phyloP scores from a whole-genome alignment of 768 basidiomycete species.

The Chlorophyllum brunneum region DNA sequence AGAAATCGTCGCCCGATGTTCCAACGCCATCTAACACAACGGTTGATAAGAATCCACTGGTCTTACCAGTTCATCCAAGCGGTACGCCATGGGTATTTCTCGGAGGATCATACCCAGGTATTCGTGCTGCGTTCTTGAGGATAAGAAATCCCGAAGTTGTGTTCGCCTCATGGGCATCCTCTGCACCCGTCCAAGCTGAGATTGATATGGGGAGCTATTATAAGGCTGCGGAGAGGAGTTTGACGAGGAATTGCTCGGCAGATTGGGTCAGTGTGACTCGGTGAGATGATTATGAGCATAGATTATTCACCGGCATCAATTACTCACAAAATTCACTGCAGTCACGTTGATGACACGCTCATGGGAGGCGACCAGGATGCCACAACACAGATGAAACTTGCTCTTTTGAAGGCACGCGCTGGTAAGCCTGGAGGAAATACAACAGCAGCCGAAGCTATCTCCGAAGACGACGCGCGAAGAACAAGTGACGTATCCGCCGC shows the following conservation, averaged over 20 bases:
- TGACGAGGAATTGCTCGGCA: constrained; percentile 47
- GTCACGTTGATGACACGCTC: constrained; percentile 34
- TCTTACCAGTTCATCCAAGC: constrained; percentile 33
- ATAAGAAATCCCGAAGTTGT: constrained; percentile 43
- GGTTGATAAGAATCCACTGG: constrained; percentile 11
- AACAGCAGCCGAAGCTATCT: constrained; percentile 30
- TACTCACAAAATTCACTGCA: constrained; percentile 3
- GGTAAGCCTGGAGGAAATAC: constrained; percentile 41
- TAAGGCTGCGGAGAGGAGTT: constrained; percentile 43
- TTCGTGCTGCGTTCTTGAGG: constrained; percentile 40
- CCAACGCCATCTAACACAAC: constrained; percentile 1
- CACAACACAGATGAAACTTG: constrained; percentile 36
- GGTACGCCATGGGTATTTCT: constrained; percentile 44
- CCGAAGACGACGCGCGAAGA: constrained; percentile 26
- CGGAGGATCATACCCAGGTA: constrained; percentile 47
- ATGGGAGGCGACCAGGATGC: constrained; percentile 27
- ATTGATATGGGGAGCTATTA: constrained; percentile 50
- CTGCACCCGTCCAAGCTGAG: constrained; percentile 46
- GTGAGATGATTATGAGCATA: neutral
- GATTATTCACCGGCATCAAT: neutral
- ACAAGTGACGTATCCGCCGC: constrained; percentile 38
- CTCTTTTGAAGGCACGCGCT: constrained; percentile 35
- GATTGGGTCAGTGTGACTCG: constrained; percentile 47
- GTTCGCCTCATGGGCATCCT: constrained; percentile 46
- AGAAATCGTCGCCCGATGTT: constrained; percentile 4